These are phyloP conservation scores for Phaeoacremonium minimum DNA, from an alignment of 2,329 filamentous ascomycete species.

Conservation along the genomic window DNA sequence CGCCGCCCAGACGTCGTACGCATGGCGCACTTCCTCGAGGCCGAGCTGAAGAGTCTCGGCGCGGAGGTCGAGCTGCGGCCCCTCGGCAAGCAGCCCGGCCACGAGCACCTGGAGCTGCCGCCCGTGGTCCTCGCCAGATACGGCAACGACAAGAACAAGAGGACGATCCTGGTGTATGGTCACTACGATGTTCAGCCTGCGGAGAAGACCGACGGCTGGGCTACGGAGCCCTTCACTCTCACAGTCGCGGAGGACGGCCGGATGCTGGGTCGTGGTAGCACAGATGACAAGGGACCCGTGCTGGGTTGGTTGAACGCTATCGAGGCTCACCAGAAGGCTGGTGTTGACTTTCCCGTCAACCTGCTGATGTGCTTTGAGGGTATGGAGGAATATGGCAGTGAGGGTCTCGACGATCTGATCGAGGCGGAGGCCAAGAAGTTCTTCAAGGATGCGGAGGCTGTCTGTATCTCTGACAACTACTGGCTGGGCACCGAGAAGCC, in stretches of 20 bases:
- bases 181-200: constrained; percentile 99
- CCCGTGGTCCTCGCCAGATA: constrained; percentile 91
- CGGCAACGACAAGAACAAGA: constrained; percentile 86
- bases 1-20: constrained; percentile 87
- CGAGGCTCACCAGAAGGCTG: constrained; percentile 93
- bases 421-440: constrained; percentile 84
- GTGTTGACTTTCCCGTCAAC: constrained; percentile 93
- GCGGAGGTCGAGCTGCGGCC: constrained; percentile 82
- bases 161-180: constrained; percentile 93
- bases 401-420: constrained; percentile 94
- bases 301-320: constrained; percentile 98
- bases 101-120: constrained; percentile 85
- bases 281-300: constrained; percentile 97
- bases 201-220: constrained; percentile 89
- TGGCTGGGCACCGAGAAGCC: constrained; percentile 99
- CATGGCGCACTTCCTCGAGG: constrained; percentile 90
- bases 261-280: constrained; percentile 94
- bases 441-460: constrained; percentile 92
- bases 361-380: constrained; percentile 99
- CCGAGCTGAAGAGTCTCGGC: constrained; percentile 77
- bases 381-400: constrained; percentile 98
- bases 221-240: constrained; percentile 88
- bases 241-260: constrained; percentile 83
- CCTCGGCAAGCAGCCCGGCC: constrained; percentile 87
- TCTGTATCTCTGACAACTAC: constrained; percentile 99